Evolutionary conservation across 2,329 filamentous ascomycete species (phyloP), one percentile per base, ranked within the genome.

Genomic region (Plectosphaerella cucumerina): DNA sequence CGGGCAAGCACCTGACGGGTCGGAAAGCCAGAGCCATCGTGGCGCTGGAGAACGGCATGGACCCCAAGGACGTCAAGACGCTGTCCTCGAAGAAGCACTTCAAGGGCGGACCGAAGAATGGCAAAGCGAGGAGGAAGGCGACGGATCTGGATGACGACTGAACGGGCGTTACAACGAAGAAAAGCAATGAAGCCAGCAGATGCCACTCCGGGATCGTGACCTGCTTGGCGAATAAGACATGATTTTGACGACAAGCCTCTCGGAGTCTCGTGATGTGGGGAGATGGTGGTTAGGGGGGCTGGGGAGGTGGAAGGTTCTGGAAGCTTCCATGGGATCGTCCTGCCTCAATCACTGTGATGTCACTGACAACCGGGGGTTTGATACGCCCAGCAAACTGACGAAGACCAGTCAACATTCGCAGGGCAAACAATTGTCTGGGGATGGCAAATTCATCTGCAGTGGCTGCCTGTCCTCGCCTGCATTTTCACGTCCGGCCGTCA

Each of bases 21-120:
- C 80, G 94, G 54, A 99, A 99, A 70, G 81, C 90, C 47, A 84
- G 85, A 62, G 78, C 86, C 37, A 82, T 97, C 75, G 75, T 89
- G 47, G 93, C 93, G 11, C 65, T 97, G 55, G 90, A 97, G 72
- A 89, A 86, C 53, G 89, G 90, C 14, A 68, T 97, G 34, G 91
- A 97, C 62, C 86, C 89, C 1, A 86, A 85, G 53, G 93, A 97
- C 52, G 72, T 94, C 58, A 73, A 77, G 68, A 61, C 80, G 52
- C 75, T 76, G 52, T 75, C 75, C 48, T 81, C 85, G 51, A 99
- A 99, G 82, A 97, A 97, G 75, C 94, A 99, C 71, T 94, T 90
- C 70, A 96, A 96, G 73, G 86, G 82, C n/a, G 83, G 84, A 39
- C 80, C 82, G 56, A 84, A 78, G 68, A 80, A 76, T 43, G 68